These are phyloP conservation scores for Ilyonectria destructans DNA, from an alignment of 2,329 filamentous ascomycete genomes.

Conservation along the genomic window DNA sequence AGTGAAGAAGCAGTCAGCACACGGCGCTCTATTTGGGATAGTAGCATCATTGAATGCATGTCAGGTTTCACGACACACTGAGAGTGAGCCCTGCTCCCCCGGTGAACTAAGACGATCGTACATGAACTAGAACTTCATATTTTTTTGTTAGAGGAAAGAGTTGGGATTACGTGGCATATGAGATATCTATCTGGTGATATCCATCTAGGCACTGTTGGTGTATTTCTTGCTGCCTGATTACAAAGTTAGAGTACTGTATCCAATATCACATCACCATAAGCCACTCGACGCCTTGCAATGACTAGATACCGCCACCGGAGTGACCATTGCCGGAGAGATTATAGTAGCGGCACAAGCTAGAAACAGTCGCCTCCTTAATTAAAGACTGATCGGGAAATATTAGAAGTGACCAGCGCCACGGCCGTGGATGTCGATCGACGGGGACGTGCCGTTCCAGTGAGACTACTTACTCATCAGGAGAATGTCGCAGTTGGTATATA, in stretches of 20 bases:
- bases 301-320: not conserved
- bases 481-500: slow-evolving; percentile 1
- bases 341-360: not conserved
- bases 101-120: slow-evolving; percentile 44
- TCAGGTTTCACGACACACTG: slow-evolving; percentile 40
- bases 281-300: not conserved
- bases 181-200: slow-evolving; percentile 37
- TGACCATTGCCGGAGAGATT: not conserved
- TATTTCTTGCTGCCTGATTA: slow-evolving; percentile 35
- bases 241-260: slow-evolving; percentile 12
- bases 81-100: slow-evolving; percentile 41
- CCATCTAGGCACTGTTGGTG: slow-evolving; percentile 33
- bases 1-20: slow-evolving; percentile 58
- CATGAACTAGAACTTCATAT: slow-evolving; percentile 44
- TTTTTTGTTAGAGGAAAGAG: slow-evolving; percentile 38
- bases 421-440: slow-evolving; percentile 18
- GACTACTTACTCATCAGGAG: not conserved
- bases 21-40: slow-evolving; percentile 39
- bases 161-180: slow-evolving; percentile 37
- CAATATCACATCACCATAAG: slow-evolving; percentile 18
- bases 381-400: slow-evolving; percentile 11
- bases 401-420: not conserved
- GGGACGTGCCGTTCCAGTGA: slow-evolving; percentile 14
- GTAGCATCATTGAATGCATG: slow-evolving; percentile 43
- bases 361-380: slow-evolving; percentile 8